Conservation (phyloP, 257 asterid species). For the Osmanthus fragrans region DNA sequence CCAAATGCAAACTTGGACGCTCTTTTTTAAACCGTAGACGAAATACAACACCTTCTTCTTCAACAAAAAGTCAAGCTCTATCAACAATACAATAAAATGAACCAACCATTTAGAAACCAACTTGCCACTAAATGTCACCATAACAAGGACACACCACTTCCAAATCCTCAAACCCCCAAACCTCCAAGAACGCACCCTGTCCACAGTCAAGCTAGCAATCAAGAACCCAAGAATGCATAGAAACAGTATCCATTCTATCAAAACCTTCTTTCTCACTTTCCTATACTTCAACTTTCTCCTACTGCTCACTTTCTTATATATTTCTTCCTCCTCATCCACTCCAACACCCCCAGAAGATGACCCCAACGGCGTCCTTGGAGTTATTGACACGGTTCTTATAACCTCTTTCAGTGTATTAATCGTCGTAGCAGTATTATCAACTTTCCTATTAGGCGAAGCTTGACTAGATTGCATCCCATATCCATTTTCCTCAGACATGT, state of each 20-base stretch:
- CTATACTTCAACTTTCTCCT: slow-evolving; percentile 59
- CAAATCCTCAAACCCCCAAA: slow-evolving; percentile 60
- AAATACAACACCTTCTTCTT: slow-evolving; percentile 77
- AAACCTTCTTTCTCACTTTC: slow-evolving; percentile 57
- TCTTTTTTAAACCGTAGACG: slow-evolving; percentile 70
- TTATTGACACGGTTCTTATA: slow-evolving; percentile 33
- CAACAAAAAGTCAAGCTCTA: slow-evolving; percentile 73
- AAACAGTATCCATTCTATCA: slow-evolving; percentile 67
- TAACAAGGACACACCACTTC: slow-evolving; percentile 73
- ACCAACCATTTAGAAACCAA: slow-evolving; percentile 62
- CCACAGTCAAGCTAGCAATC: slow-evolving; percentile 54
- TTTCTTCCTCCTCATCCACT: slow-evolving; percentile 69
- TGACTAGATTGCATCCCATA: slow-evolving; percentile 32
- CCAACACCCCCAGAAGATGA: slow-evolving; percentile 58
- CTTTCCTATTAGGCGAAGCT: slow-evolving; percentile 48
- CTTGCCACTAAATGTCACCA: slow-evolving; percentile 79
- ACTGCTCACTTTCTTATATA: slow-evolving; percentile 74
- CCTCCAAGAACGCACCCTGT: slow-evolving; percentile 34
- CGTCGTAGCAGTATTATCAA: slow-evolving; percentile 26
- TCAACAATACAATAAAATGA: slow-evolving; percentile 61
- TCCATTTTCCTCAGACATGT: slow-evolving; percentile 37
- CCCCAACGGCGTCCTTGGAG: slow-evolving; percentile 64
- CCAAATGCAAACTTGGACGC: slow-evolving; percentile 74
- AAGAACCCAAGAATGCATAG: slow-evolving; percentile 56
- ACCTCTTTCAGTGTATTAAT: slow-evolving; percentile 39